Evolutionary conservation across 768 basidiomycete genomes (phyloP).

Genomic region (Leucogyrophana mollusca): DNA sequence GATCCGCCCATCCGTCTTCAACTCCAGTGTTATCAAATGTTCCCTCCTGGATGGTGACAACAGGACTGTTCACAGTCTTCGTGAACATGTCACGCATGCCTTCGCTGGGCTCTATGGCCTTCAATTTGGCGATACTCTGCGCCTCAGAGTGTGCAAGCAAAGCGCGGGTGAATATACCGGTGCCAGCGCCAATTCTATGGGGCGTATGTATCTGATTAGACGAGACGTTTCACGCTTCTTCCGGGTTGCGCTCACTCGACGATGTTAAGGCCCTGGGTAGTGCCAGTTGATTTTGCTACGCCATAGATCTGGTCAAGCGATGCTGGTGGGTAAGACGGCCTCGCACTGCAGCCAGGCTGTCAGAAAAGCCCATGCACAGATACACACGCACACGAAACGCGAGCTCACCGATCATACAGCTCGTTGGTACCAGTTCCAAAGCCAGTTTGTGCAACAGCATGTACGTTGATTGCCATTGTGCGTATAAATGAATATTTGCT

Average conservation of each 20-base stretch:
- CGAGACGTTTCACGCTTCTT: too few relatives aligned
- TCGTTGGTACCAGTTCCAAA: conserved; percentile 84
- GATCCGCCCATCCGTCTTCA: conserved; percentile 68
- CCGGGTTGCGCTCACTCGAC: conserved; percentile 55
- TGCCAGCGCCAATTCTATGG: conserved; percentile 75
- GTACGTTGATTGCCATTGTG: conserved; percentile 43
- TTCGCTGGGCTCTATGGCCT: conserved; percentile 79
- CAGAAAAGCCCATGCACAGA: background rate
- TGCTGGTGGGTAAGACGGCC: conserved; percentile 77
- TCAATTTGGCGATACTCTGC: conserved; percentile 47
- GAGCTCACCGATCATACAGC: conserved; percentile 64
- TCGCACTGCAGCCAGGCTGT: conserved; percentile 44
- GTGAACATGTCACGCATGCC: conserved; percentile 82
- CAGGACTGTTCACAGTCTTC: conserved; percentile 51
- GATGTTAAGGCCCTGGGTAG: conserved; percentile 44
- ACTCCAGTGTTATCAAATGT: conserved; percentile 67
- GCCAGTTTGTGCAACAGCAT: conserved; percentile 66
- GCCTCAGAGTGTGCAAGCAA: conserved; percentile 63
- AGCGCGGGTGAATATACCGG: conserved; percentile 87
- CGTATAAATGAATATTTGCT: background rate
- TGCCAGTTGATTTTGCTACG: conserved; percentile 34
- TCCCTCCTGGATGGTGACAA: conserved; percentile 58
- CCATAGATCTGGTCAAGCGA: conserved; percentile 62
- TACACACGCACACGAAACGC: background rate
- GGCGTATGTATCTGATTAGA: too few relatives aligned